A percentile compares a stretch with the other conserved stretches of the same genome.
Conservation (phyloP, 2,329 filamentous ascomycete species). For the Pseudocercospora pini-densiflorae region DNA sequence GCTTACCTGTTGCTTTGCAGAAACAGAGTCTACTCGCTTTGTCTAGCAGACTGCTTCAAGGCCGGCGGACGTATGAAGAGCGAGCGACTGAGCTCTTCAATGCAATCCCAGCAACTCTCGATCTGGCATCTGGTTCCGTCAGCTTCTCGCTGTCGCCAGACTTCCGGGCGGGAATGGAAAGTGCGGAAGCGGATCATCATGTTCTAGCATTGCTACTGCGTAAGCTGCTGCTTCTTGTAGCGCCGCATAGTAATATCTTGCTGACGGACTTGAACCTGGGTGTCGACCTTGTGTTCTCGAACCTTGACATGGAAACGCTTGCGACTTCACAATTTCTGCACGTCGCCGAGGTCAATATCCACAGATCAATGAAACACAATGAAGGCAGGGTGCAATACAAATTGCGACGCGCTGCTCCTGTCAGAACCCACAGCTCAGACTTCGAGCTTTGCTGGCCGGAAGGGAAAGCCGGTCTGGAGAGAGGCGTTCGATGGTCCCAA, state of each 20-base stretch:
- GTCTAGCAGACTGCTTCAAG: conserved; percentile 39
- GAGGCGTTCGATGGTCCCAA: conserved; percentile 15
- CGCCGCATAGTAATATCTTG: conserved; percentile 51
- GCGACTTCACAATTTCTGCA: not conserved
- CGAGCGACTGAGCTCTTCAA: conserved; percentile 56
- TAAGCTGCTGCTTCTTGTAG: conserved; percentile 54
- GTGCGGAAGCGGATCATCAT: conserved; percentile 11
- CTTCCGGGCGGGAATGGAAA: not conserved
- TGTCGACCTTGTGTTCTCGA: conserved; percentile 48
- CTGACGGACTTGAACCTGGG: conserved; percentile 49
- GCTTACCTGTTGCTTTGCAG: conserved; percentile 72
- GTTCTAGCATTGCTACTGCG: conserved; percentile 52
- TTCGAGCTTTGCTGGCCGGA: not conserved
- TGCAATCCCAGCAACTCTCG: conserved; percentile 51
- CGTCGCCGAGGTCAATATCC: not conserved
- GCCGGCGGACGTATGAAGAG: conserved; percentile 54
- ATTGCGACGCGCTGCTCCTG: not conserved
- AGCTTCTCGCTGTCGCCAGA: conserved; percentile 16
- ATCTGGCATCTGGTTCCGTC: conserved; percentile 41
- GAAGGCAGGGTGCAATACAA: not conserved
- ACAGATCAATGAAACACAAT: conserved; percentile 15
- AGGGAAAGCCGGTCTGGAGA: not conserved
- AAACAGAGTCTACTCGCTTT: conserved; percentile 67
- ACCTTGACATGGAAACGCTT: not conserved
- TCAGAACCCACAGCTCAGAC: not conserved